These are phyloP conservation scores for Pseudogymnoascus sp. DNA, from an alignment of 2,329 filamentous ascomycete genomes.

Conservation along the genomic window DNA sequence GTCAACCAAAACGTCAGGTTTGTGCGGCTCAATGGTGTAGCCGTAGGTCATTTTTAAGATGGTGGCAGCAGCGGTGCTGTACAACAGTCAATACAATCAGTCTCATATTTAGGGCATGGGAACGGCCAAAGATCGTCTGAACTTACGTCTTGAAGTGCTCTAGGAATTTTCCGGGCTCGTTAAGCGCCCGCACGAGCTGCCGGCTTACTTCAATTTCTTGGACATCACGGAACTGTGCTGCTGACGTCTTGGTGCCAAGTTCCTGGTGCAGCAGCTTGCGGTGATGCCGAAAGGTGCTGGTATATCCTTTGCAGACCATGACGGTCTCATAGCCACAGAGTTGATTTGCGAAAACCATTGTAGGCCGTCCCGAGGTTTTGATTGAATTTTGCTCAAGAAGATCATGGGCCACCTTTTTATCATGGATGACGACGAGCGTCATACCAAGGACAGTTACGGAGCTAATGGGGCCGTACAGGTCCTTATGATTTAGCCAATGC, in stretches of 20 bases:
- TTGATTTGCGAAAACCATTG: constrained; percentile 25
- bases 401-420: constrained; percentile 29
- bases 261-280: constrained; percentile 28
- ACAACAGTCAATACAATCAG: neutral
- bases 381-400: constrained; percentile 28
- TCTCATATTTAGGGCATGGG: neutral
- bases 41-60: constrained; percentile 17
- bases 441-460: constrained; percentile 34
- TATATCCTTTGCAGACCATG: constrained; percentile 25
- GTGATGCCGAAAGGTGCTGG: constrained; percentile 20
- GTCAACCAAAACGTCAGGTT: constrained; percentile 14
- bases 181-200: constrained; percentile 18
- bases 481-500: constrained; percentile 41
- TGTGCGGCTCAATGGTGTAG: constrained; percentile 16
- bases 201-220: constrained; percentile 21
- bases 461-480: constrained; percentile 36
- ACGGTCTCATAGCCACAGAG: constrained; percentile 27
- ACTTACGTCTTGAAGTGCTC: constrained; percentile 22
- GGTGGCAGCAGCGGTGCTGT: constrained; percentile 16
- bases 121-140: neutral
- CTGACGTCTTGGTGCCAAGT: constrained; percentile 27
- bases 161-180: constrained; percentile 20
- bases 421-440: constrained; percentile 34
- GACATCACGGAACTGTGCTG: constrained; percentile 20
- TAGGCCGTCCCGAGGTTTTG: constrained; percentile 32